Evolutionary conservation across 495 filamentous ascomycete genomes (phyloP).

Genomic region (Hypoxylon perforatum): DNA sequence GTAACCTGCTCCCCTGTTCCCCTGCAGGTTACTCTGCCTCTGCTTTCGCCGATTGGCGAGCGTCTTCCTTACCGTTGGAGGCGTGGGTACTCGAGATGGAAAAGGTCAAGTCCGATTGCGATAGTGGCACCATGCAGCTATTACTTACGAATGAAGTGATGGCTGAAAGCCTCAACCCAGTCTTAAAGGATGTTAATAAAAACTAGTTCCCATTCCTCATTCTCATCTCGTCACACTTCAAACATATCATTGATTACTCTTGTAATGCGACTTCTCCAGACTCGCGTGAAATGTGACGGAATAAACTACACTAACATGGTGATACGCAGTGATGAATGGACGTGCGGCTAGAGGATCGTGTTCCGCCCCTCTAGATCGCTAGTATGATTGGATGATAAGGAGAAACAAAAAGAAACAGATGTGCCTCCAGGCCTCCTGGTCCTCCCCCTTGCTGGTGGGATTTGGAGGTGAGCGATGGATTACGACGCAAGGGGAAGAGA

Average conservation of each 20-base stretch:
- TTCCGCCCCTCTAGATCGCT: conserved; percentile 6
- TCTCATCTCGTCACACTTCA: conserved; percentile 27
- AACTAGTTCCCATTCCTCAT: conserved; percentile 33
- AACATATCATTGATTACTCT: conserved; percentile 15
- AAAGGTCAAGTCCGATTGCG: conserved; percentile 20
- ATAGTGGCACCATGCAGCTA: conserved; percentile 1
- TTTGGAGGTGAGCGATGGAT: not conserved
- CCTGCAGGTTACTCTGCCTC: conserved; percentile 38
- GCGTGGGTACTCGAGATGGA: conserved; percentile 13
- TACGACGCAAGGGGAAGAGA: conserved; percentile 9
- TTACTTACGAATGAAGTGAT: conserved; percentile 19
- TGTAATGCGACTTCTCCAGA: conserved; percentile 19
- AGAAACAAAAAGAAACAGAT: conserved; percentile 18
- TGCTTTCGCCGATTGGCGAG: conserved; percentile 36
- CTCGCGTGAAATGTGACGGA: conserved; percentile 11
- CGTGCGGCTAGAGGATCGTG: conserved; percentile 1
- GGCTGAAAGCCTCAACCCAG: conserved; percentile 12
- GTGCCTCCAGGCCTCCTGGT: not conserved
- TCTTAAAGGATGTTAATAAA: conserved; percentile 26
- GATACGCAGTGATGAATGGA: not conserved
- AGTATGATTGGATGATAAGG: conserved; percentile 12
- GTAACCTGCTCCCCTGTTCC: conserved; percentile 24
- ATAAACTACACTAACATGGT: not conserved
- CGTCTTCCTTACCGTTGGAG: conserved; percentile 8
- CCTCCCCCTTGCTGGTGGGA: conserved; percentile 16